Evolutionary conservation across 2,329 filamentous ascomycete species (phyloP).

Genomic region (Fusarium albidum): DNA sequence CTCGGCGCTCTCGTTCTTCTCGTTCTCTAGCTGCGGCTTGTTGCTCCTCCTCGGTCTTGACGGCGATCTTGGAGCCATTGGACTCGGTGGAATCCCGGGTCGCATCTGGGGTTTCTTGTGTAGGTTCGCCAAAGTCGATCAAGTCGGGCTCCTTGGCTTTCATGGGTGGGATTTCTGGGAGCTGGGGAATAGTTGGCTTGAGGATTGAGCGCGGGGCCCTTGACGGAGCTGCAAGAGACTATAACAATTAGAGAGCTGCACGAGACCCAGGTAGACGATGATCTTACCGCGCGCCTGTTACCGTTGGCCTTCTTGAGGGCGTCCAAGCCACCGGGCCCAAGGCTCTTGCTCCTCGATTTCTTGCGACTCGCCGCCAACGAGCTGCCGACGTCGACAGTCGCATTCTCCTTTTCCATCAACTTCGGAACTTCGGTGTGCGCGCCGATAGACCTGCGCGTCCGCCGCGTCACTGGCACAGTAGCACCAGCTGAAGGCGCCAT

Average conservation of each 20-base stretch:
- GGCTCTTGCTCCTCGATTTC: slow-evolving; percentile 93
- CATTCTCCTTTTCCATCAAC: slow-evolving; percentile 79
- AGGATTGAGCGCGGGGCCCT: slow-evolving; percentile 74
- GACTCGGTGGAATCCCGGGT: slow-evolving; percentile 36
- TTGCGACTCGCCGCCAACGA: slow-evolving; percentile 60
- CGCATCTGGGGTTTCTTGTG: slow-evolving; percentile 13
- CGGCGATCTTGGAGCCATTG: slow-evolving; percentile 64
- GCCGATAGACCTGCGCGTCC: slow-evolving; percentile 77
- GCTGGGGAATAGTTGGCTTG: slow-evolving; percentile 77
- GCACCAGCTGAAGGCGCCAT: slow-evolving; percentile 49
- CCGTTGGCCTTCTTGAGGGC: slow-evolving; percentile 77
- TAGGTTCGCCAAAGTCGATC: slow-evolving; percentile 28
- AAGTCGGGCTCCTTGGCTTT: slow-evolving; percentile 50
- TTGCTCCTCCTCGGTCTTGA: slow-evolving; percentile 75
- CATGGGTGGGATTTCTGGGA: slow-evolving; percentile 71
- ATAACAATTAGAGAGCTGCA: slow-evolving; percentile 25
- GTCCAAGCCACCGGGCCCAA: slow-evolving; percentile 90
- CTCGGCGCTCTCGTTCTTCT: slow-evolving; percentile 78
- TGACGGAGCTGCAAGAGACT: slow-evolving; percentile 64
- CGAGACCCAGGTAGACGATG: slow-evolving; percentile 6
- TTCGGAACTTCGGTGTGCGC: slow-evolving; percentile 60
- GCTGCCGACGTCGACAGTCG: slow-evolving; percentile 70
- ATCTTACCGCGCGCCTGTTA: slow-evolving; percentile 79
- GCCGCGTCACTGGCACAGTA: slow-evolving; percentile 64
- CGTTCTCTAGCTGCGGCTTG: slow-evolving; percentile 73